These are phyloP conservation scores for Porcisia deanei DNA, from an alignment of 208 protist genomes.

Conservation along the genomic window DNA sequence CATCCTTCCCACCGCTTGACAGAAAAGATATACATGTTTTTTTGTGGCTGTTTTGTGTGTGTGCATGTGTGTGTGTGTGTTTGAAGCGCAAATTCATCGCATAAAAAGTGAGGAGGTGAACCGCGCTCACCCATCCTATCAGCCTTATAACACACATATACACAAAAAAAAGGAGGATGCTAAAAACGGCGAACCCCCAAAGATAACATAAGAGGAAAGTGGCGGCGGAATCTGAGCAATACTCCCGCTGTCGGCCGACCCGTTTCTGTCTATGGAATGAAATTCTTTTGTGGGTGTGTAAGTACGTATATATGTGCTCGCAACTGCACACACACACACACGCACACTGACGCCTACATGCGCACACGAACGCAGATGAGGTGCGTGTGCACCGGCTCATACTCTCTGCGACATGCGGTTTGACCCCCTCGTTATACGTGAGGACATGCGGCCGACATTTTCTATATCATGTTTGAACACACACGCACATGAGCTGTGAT, in stretches of 20 bases:
- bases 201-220: not conserved
- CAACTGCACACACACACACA: not conserved
- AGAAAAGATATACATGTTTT: not conserved
- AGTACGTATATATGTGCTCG: not conserved
- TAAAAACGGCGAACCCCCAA: not conserved
- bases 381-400: not conserved
- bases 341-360: not conserved
- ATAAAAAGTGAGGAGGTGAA: not conserved
- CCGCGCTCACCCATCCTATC: not conserved
- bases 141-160: not conserved
- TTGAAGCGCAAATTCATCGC: not conserved
- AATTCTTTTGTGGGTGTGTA: not conserved
- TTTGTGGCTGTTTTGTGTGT: no score
- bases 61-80: not conserved
- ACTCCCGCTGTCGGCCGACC: not conserved
- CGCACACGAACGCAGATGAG: not conserved
- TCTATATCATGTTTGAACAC: not conserved
- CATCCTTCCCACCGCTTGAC: not conserved
- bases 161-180: not conserved
- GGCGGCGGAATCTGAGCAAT: not conserved
- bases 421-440: not conserved
- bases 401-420: not conserved
- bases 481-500: not conserved
- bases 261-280: slow-evolving; percentile 4
- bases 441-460: no score